These are phyloP conservation scores for Acorus gramineus DNA, from an alignment of 106 monocot species.

Conservation along the genomic window DNA sequence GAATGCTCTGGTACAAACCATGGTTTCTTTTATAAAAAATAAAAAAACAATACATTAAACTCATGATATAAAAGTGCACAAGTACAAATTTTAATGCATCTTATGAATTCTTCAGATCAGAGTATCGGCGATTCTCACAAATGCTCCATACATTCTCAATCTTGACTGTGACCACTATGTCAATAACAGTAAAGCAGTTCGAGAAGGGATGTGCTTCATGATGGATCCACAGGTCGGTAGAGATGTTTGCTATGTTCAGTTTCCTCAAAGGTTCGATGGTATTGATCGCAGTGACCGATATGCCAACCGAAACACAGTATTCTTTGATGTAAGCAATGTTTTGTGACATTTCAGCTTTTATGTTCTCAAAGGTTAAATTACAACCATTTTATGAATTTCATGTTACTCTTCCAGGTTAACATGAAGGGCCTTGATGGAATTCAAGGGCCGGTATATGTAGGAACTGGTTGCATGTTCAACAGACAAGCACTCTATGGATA, in stretches of 20 bases:
- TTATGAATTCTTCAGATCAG: conserved; percentile 45
- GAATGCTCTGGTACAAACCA: conserved; percentile 70
- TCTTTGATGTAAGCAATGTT: conserved; percentile 69
- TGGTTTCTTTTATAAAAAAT: neutral
- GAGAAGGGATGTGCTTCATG: conserved; percentile 98
- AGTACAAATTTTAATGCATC: neutral
- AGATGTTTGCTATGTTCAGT: conserved; percentile 85
- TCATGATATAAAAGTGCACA: no score
- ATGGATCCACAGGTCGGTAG: conserved; percentile 80
- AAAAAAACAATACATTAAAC: neutral
- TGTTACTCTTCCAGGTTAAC: conserved; percentile 42
- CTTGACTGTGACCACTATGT: conserved; percentile 97
- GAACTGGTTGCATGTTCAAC: conserved; percentile 91
- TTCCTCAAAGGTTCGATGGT: conserved; percentile 95
- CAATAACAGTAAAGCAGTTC: conserved; percentile 89
- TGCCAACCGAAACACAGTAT: conserved; percentile 89
- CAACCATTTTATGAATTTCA: no score
- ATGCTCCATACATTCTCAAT: conserved; percentile 93
- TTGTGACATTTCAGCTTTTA: neutral
- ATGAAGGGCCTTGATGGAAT: conserved; percentile 98
- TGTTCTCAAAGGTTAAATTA: no score
- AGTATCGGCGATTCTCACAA: conserved; percentile 86
- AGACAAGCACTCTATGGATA: conserved; percentile 94
- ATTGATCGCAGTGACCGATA: conserved; percentile 95
- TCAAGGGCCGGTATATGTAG: conserved; percentile 96